A percentile compares a stretch with the other conserved stretches of the same genome.
Conservation (phyloP, 345 rosid genomes). For the Bretschneidera sinensis region DNA sequence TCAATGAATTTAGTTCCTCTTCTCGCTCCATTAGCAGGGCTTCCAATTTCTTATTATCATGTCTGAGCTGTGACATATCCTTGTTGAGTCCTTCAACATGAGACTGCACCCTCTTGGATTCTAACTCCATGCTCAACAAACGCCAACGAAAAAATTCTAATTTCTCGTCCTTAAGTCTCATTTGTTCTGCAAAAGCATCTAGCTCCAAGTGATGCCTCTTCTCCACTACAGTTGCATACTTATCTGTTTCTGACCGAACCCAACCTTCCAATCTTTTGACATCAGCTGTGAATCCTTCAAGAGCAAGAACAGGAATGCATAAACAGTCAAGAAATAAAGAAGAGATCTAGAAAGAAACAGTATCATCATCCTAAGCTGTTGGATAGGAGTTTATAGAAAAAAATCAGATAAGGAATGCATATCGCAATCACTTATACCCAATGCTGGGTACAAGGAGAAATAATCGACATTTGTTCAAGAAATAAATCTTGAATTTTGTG, state of each 20-base stretch:
- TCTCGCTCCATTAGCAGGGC: constrained; percentile 39
- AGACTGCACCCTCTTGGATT: constrained; percentile 63
- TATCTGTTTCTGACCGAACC: constrained; percentile 59
- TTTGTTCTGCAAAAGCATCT: constrained; percentile 63
- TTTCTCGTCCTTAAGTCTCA: constrained; percentile 79
- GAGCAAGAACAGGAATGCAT: constrained; percentile 16
- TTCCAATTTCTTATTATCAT: constrained; percentile 52
- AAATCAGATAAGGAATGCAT: neutral
- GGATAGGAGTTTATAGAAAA: no score
- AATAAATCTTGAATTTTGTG: neutral
- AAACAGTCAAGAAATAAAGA: constrained; percentile 1
- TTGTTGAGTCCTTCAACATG: constrained; percentile 54
- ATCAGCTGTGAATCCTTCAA: constrained; percentile 39
- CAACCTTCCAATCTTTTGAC: constrained; percentile 49
- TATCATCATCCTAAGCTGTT: no score
- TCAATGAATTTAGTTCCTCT: constrained; percentile 45
- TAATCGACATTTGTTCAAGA: neutral
- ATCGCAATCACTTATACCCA: neutral
- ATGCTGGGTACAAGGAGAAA: neutral
- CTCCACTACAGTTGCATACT: constrained; percentile 47
- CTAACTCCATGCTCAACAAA: constrained; percentile 70
- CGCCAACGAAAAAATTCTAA: constrained; percentile 69
- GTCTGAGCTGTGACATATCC: constrained; percentile 55
- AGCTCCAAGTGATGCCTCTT: constrained; percentile 64
- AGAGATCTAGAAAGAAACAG: neutral